Conservation (phyloP, 495 filamentous ascomycete genomes). For the Pseudevernia furfuracea region DNA sequence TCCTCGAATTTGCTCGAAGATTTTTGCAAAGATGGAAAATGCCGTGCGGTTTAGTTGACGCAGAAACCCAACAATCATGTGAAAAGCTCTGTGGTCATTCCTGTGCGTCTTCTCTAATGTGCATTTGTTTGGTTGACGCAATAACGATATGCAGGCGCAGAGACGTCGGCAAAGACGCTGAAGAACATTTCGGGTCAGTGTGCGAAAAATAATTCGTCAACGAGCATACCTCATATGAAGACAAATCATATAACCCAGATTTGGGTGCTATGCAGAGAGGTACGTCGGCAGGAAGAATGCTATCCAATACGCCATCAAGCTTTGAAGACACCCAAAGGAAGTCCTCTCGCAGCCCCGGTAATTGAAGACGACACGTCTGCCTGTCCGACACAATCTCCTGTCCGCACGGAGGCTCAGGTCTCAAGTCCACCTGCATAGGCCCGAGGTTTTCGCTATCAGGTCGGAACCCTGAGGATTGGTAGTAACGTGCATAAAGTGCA, state of each 20-base stretch:
- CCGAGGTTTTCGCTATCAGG: neutral
- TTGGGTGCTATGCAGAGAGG: neutral
- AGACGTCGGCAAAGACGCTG: constrained; percentile 5
- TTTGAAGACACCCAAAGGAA: neutral
- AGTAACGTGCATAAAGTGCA: neutral
- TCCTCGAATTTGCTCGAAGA: constrained; percentile 1
- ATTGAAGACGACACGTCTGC: neutral
- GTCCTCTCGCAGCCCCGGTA: neutral
- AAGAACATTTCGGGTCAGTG: neutral
- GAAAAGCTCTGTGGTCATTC: neutral
- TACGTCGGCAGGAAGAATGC: neutral
- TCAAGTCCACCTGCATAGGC: neutral
- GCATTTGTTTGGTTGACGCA: neutral
- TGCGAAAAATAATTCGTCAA: neutral
- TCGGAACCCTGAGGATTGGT: neutral
- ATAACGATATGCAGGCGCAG: constrained; percentile 3
- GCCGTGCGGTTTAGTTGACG: neutral
- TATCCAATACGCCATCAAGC: neutral
- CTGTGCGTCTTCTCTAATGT: neutral
- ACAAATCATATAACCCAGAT: neutral
- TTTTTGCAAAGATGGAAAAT: neutral
- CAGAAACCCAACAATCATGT: neutral
- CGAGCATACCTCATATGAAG: constrained; percentile 8
- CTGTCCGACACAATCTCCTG: neutral
- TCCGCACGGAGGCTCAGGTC: neutral